These are phyloP conservation scores for Oryza nivara DNA, from an alignment of 176 grass and related monocot genomes.

Conservation along the genomic window DNA sequence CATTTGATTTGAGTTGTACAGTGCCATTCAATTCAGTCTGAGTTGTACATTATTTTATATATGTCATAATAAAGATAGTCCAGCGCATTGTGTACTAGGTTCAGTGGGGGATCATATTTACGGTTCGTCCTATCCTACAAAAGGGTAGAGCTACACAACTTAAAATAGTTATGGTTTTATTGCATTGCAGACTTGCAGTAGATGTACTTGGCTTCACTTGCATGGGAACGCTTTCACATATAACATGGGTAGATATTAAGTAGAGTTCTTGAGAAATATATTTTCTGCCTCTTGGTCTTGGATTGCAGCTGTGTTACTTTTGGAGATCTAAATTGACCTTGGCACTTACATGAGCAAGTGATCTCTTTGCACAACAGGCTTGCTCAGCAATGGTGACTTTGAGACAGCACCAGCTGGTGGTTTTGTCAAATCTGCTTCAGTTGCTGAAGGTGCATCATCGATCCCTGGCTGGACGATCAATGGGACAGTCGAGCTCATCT, in stretches of 20 bases:
- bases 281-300: constrained; percentile 12
- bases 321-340: constrained; percentile 8
- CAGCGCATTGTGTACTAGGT: constrained; percentile 9
- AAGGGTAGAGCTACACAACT: constrained; percentile 20
- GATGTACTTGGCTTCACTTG: not conserved
- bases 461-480: constrained; percentile 90
- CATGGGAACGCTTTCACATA: not conserved
- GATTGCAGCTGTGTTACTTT: not conserved
- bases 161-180: constrained; percentile 9
- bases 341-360: constrained; percentile 15
- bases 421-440: constrained; percentile 58
- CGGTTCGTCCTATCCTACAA: not conserved
- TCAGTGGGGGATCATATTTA: not conserved
- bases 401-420: constrained; percentile 73
- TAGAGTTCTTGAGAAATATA: constrained; percentile 14
- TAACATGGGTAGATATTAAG: not conserved
- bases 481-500: constrained; percentile 89
- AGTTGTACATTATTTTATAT: not conserved
- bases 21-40: constrained; percentile 13
- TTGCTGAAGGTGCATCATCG: constrained; percentile 66
- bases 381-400: constrained; percentile 89
- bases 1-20: not conserved
- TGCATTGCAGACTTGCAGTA: constrained; percentile 2
- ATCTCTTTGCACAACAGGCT: constrained; percentile 53
- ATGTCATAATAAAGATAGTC: constrained; percentile 30